Base-by-base conservation (phyloP, 495 filamentous ascomycete species). In the Penicillium chermesinum region DNA sequence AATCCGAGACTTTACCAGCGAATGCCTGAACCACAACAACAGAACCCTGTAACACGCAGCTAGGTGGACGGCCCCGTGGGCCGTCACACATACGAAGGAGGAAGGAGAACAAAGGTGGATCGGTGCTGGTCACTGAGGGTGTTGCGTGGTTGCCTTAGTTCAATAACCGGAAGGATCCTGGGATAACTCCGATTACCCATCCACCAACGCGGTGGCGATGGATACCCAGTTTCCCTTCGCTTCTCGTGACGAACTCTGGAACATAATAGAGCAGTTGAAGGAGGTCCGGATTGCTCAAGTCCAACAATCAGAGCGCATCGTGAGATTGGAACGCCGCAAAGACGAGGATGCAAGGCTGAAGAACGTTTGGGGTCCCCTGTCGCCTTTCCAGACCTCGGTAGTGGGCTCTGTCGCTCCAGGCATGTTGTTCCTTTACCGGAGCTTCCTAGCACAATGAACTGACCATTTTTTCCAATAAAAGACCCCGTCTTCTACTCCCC, bases 191-290 rank as follows among this genome's bases (percentile, higher is more conserved):
- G 25, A 30, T 30, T 30, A 10, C 44, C 14, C 15, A 27, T 19
- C 34, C 18, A 46, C 43, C 32, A 34, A 17, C 15, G 1, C 18
- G 42, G 36, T 36, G 58, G 67, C 53, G 17, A 86, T 86, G 82
- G 82, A 86, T 72, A 74, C 81, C 27, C 82, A 85, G 66, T 80
- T 69, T 54, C 67, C 73, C 21, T 78, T 83, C 63, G 78, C 78
- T 39, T 81, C 83, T 48, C 79, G 77, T 57, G 85, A 87, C 73
- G 89, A 95, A 66, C 74, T 91, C 48, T 91, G 88, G 79, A 83
- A 84, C 70, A 76, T 95, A 49, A 85, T 91, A 62, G 86, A 88
- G 72, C 88, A 95, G 56, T 75, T 96, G 71, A 88, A 84, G 67
- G 84, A 87, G 58, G 72, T 95, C 34, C 86, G 91, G 52, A 73